Percentiles rank a stretch among this genome's conserved stretches.
These are phyloP conservation scores for Komagataella populi DNA, from an alignment of 805 yeast genomes.

Conservation along the genomic window DNA sequence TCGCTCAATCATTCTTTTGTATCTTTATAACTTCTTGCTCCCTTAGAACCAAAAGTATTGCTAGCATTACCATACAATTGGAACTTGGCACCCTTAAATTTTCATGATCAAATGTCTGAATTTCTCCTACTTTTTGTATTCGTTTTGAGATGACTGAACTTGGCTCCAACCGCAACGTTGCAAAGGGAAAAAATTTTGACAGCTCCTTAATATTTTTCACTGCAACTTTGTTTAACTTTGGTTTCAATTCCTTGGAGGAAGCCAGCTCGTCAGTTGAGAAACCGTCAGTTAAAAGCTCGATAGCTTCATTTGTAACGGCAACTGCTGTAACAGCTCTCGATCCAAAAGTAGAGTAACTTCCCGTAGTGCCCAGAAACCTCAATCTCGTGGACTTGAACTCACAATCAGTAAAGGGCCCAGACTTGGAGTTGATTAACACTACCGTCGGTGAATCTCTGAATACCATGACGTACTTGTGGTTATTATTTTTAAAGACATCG, in stretches of 20 bases:
- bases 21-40: neutral
- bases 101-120: neutral
- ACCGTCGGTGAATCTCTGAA: neutral
- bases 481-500: neutral
- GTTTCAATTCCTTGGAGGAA: neutral
- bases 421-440: neutral
- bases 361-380: neutral
- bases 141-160: neutral
- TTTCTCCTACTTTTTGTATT: neutral
- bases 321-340: neutral
- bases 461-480: neutral
- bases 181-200: neutral
- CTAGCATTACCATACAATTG: neutral
- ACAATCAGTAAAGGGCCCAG: neutral
- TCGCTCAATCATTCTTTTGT: neutral
- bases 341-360: neutral
- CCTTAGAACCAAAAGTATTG: neutral
- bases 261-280: neutral
- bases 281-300: neutral
- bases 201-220: neutral
- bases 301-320: neutral
- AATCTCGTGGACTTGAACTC: neutral
- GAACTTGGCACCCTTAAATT: neutral
- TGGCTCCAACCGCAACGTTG: neutral
- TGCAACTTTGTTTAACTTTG: neutral